phyloP scores from a whole-genome alignment of 495 filamentous ascomycete genomes.

The Oidiodendron maius region DNA sequence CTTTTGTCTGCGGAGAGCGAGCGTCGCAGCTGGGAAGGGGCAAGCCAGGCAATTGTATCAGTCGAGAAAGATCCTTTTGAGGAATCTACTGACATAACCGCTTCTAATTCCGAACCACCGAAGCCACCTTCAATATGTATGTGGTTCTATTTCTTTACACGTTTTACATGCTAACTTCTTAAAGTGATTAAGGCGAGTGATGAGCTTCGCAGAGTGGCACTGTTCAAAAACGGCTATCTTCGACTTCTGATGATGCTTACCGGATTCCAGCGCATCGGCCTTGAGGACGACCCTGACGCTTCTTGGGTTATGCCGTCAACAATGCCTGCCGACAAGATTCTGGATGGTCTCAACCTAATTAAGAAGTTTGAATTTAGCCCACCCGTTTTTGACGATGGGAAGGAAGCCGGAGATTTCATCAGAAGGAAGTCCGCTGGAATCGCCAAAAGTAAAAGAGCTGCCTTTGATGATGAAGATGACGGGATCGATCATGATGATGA shows the following conservation, averaged over 20 bases:
- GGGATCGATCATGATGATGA: slow-evolving; percentile 45
- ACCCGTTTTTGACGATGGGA: slow-evolving; percentile 61
- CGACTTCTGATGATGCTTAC: slow-evolving; percentile 77
- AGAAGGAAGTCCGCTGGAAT: slow-evolving; percentile 55
- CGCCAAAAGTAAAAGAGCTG: slow-evolving; percentile 33
- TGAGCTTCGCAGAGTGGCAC: slow-evolving; percentile 61
- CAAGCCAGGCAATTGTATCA: slow-evolving; percentile 47
- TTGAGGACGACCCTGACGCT: slow-evolving; percentile 61
- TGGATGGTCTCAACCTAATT: slow-evolving; percentile 56
- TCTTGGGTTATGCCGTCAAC: slow-evolving; percentile 73
- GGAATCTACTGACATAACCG: slow-evolving; percentile 15
- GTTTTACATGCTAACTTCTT: slow-evolving; percentile 12
- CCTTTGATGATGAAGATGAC: slow-evolving; percentile 59
- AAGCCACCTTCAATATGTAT: slow-evolving; percentile 40
- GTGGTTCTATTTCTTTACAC: slow-evolving; percentile 22
- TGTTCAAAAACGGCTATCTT: slow-evolving; percentile 87
- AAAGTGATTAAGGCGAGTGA: slow-evolving; percentile 60
- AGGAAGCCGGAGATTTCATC: slow-evolving; percentile 68
- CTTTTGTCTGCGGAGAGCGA: slow-evolving; percentile 64
- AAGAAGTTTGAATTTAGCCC: slow-evolving; percentile 68
- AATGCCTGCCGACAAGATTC: slow-evolving; percentile 55
- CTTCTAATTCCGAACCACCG: slow-evolving; percentile 18
- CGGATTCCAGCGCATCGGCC: slow-evolving; percentile 63
- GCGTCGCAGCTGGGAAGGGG: slow-evolving; percentile 72
- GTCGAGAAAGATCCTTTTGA: slow-evolving; percentile 28